Percentiles rank a stretch among this genome's conserved stretches.
phyloP scores from a whole-genome alignment of 2,329 filamentous ascomycete genomes.

The Xylaria sp. region DNA sequence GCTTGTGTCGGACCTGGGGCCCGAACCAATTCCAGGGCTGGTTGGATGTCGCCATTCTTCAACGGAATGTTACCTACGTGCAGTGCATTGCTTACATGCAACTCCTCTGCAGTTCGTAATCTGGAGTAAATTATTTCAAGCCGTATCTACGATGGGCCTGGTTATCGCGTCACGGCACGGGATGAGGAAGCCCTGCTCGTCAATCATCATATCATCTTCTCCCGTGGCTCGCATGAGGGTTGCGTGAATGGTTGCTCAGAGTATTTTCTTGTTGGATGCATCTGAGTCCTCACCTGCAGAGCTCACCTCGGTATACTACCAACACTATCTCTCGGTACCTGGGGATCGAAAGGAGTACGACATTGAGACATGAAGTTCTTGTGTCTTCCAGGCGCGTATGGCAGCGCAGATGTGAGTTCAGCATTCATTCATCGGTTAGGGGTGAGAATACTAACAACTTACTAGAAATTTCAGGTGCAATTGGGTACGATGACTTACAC shows the following conservation, averaged over 20 bases:
- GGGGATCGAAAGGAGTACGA: background rate
- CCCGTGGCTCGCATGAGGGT: background rate
- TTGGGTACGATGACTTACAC: constrained; percentile 36
- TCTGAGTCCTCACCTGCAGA: background rate
- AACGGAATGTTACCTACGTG: background rate
- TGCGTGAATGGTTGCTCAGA: background rate
- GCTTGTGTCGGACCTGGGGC: background rate
- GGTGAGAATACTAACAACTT: constrained; percentile 11
- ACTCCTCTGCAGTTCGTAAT: background rate
- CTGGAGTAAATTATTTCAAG: background rate
- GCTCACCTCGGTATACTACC: constrained; percentile 15
- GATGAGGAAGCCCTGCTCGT: background rate
- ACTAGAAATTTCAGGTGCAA: constrained; percentile 52
- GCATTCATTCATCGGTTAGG: constrained; percentile 5
- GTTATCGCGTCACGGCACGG: background rate
- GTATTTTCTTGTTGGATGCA: background rate
- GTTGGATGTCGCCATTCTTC: background rate
- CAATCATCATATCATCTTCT: background rate
- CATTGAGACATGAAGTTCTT: constrained; percentile 47
- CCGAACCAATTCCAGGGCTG: background rate
- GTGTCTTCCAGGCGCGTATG: constrained; percentile 54
- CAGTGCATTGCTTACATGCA: too few relatives aligned
- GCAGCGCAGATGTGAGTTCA: constrained; percentile 44
- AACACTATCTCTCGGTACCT: constrained; percentile 2
- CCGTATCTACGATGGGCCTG: background rate